phyloP scores from a whole-genome alignment of 108 stramenopile species.

The Cyclostephanos tholiformis region DNA sequence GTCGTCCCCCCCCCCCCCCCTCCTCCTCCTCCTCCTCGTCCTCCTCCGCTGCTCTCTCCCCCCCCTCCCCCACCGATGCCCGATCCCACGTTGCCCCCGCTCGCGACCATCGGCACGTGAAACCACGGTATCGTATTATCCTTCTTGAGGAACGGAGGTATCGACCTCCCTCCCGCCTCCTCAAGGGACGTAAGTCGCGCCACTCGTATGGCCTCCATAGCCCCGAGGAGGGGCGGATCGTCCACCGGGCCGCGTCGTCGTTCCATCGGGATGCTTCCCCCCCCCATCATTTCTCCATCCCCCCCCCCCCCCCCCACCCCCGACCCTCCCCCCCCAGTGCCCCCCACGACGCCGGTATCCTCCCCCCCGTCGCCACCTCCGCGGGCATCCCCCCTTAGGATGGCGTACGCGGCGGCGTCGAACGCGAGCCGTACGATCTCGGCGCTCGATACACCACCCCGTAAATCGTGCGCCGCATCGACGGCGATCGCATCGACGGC shows the following conservation, averaged over 20 bases:
- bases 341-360: not conserved
- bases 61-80: not conserved
- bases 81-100: not conserved
- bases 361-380: not conserved
- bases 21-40: no score
- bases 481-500: not conserved
- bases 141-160: constrained; percentile 44
- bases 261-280: no score
- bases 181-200: constrained; percentile 23
- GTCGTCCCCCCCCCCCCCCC: no score
- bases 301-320: no score
- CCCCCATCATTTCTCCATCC: no score
- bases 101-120: constrained; percentile 20
- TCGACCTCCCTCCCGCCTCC: constrained; percentile 25
- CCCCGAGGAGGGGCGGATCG: constrained; percentile 34
- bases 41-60: no score
- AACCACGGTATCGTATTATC: constrained; percentile 52
- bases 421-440: constrained; percentile 27
- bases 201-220: constrained; percentile 24
- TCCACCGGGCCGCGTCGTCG: not conserved
- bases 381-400: constrained; percentile 22
- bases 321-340: no score
- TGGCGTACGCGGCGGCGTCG: constrained; percentile 33
- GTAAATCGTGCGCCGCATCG: not conserved
- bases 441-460: not conserved